Evolutionary conservation across 2,329 filamentous ascomycete species (phyloP).

Genomic region (Colletotrichum cordylinicola): DNA sequence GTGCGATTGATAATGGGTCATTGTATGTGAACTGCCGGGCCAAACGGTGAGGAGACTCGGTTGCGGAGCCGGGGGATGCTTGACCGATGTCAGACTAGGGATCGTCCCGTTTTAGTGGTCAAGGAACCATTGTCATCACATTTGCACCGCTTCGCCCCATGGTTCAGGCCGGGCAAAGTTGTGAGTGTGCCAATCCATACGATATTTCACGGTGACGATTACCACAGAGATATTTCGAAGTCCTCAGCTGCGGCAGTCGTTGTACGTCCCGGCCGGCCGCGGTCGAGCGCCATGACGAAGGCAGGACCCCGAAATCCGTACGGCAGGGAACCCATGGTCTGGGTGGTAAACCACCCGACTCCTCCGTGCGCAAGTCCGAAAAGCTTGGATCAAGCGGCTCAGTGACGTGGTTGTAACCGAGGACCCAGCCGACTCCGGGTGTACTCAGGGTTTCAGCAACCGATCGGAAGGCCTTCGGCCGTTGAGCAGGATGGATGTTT

Average conservation of each 20-base stretch:
- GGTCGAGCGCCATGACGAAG: background rate
- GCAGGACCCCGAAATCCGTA: background rate
- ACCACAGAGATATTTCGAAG: background rate
- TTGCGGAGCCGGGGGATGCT: conserved; percentile 4
- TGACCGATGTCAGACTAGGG: background rate
- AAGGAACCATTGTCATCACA: background rate
- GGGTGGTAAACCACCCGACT: background rate
- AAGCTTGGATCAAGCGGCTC: conserved; percentile 16
- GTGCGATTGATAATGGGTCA: conserved; percentile 1
- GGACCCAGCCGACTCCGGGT: background rate
- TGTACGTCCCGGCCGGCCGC: background rate
- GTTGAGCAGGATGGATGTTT: background rate
- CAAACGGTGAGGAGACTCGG: background rate
- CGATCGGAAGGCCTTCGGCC: background rate
- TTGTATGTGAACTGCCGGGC: conserved; percentile 4
- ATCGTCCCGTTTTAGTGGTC: background rate
- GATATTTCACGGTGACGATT: background rate
- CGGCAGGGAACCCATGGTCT: conserved; percentile 4
- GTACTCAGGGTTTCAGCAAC: background rate
- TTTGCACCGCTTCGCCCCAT: background rate
- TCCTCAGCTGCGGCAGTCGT: background rate
- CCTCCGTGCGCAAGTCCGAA: background rate
- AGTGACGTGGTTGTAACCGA: background rate
- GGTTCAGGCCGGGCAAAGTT: background rate
- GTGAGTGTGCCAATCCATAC: background rate